These are phyloP conservation scores for Aspergillus hortae DNA, from an alignment of 2,329 filamentous ascomycete genomes.

Conservation along the genomic window DNA sequence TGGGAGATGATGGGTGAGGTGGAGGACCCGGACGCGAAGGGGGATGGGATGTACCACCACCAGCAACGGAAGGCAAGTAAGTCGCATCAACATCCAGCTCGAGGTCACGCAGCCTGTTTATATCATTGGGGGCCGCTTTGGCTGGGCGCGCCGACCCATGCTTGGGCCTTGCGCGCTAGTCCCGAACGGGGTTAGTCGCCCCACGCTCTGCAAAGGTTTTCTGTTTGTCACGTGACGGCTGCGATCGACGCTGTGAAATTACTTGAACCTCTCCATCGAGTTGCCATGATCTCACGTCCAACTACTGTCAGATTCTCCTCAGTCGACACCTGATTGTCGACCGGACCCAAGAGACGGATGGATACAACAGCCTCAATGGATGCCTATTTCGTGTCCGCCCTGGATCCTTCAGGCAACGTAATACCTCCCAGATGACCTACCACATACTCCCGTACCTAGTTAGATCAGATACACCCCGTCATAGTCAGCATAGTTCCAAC, in stretches of 20 bases:
- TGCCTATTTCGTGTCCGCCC: background rate
- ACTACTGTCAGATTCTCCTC: no score
- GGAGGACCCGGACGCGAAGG: constrained; percentile 1
- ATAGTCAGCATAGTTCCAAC: background rate
- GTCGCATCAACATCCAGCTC: constrained; percentile 22
- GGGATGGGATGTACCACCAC: background rate
- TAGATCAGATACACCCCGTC: background rate
- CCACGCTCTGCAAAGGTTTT: constrained; percentile 24
- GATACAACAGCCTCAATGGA: background rate
- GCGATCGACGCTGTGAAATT: constrained; percentile 12
- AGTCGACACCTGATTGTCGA: no score
- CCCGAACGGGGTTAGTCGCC: constrained; percentile 23
- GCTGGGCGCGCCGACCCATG: constrained; percentile 40
- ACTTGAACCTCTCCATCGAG: background rate
- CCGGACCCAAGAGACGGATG: no score
- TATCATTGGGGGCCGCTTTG: constrained; percentile 43
- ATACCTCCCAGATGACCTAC: background rate
- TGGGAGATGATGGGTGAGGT: background rate
- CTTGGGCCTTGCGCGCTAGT: constrained; percentile 34
- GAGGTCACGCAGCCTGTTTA: constrained; percentile 47
- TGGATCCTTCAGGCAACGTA: no score
- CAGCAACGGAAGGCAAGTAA: background rate
- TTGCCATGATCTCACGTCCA: background rate
- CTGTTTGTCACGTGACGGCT: constrained; percentile 23
- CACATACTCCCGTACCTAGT: background rate